phyloP scores from a whole-genome alignment of 306 rosid genomes.

The Rubus idaeus region DNA sequence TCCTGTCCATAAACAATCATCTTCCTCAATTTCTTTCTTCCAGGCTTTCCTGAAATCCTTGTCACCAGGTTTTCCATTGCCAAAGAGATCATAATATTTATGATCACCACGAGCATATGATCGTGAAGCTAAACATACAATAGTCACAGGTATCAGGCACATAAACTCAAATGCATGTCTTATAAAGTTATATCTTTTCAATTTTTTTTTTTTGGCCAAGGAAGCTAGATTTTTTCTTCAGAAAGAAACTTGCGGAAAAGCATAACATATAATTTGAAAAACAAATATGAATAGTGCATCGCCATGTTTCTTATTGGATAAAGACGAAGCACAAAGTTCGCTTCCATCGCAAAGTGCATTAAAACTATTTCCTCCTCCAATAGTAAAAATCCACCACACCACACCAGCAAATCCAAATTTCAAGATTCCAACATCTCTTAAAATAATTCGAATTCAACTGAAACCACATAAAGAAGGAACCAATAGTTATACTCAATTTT shows the following conservation, averaged over 20 bases:
- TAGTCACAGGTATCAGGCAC: not conserved
- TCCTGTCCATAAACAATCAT: constrained; percentile 62
- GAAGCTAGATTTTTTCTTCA: not conserved
- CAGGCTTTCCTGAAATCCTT: constrained; percentile 64
- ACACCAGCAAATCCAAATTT: not conserved
- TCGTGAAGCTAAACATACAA: constrained; percentile 46
- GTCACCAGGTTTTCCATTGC: constrained; percentile 55
- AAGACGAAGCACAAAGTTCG: not conserved
- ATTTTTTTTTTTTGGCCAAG: not conserved
- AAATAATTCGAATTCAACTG: not conserved
- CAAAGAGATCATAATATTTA: constrained; percentile 65
- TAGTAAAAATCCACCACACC: not conserved
- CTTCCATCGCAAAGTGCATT: not conserved
- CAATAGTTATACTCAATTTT: not conserved
- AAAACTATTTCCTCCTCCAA: not conserved
- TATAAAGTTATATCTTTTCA: not conserved
- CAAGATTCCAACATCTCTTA: not conserved
- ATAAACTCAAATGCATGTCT: not conserved
- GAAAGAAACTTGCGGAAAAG: not conserved
- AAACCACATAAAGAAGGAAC: not conserved
- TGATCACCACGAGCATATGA: constrained; percentile 47
- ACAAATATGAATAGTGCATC: not conserved
- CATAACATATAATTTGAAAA: not conserved
- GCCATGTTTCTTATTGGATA: not conserved
- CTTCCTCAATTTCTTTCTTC: constrained; percentile 77